Base-by-base conservation (phyloP, 345 rosid genomes). In the Eucalyptus cloeziana region DNA sequence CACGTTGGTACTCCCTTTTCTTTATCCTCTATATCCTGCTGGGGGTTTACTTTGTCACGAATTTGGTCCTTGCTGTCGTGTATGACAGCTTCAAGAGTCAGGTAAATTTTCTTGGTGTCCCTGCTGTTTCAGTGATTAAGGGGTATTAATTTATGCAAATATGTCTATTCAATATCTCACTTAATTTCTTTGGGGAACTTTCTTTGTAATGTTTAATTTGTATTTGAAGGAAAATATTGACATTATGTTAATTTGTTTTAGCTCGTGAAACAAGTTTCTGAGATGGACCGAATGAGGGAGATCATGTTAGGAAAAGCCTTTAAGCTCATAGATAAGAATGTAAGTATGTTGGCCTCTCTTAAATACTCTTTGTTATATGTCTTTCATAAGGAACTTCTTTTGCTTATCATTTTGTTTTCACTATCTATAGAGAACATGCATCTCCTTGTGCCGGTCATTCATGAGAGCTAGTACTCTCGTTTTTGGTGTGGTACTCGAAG, bases 31-130 rank as follows among this genome's bases (percentile, higher is more conserved):
- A 95, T 49, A 94, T 98, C 91, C 95, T 98, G 86, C 67, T 98
- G 91, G 99, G 97, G 10, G 98, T 98, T 92, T 98, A 98, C 95
- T 98, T 97, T 40, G 98, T 98, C 94, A 98, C 99, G 3, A 98
- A 98, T 93, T 94, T 98, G 96, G 93, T 98, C 89, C 99, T 98
- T 92, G 99, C 99, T 90, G 99, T 98, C 87, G 97, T 98, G 22
- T 98, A 98, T 87, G 98, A 98, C 91, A 95, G 98, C 94, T 98
- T 98, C 91, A 98, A 96, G 94, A 91, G 94, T 90, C 97, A 98
- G 99, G 99, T 97, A 93, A 44, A 85, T 81, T 86, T 58, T 90
- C 50, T 49, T 43, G 7, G 90, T 49, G 44, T 86, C 87, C 85
- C 11, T 80, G 83, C 30, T 76, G 47, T 76, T 76, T 76, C 83